Base-by-base conservation (phyloP, 768 basidiomycete species). In the Kwoniella newhampshirensis region DNA sequence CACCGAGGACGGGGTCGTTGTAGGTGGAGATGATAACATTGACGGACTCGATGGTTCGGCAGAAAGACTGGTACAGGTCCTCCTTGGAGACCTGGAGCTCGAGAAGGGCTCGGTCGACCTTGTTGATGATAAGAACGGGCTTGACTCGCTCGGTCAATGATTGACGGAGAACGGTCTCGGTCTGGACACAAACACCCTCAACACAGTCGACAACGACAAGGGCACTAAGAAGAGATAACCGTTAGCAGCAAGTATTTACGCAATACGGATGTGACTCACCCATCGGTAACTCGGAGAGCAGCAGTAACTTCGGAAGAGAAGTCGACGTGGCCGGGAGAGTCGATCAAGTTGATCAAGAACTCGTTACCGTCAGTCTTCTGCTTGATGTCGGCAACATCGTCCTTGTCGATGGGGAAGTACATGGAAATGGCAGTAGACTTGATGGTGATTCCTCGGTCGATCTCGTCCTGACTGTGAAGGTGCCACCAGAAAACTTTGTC, bases 291-390 rank as follows among this genome's bases (percentile, higher is more conserved):
- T 81, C 96, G 96, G 76, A 99, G 91, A 65, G 96, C 96, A 61
- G 96, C 96, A 2, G 96, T 99, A 71, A 99, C 96, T 80, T 99
- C 96, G 50, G 96, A 98, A 30, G 96, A 99, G 83, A 99, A 99
- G 79, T 99, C 96, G 79, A 99, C 96, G 85, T 99, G 96, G 72
- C 96, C 96, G 51, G 96, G 96, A 7, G 93, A 97, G 78, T 99
- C 96, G 82, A 99, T 98, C 81, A 99, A 81, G 81, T 99, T 99
- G 83, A 99, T 97, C 84, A 99, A 85, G 84, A 99, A 99, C 78
- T 97, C 91, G 76, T 85, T 82, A 64, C 92, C 91, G 0, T 85
- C 84, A 40, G 92, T 96, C 81, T 97, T 91, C 82, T 99, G 94
- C 78, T 89, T 87, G 79, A 99, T 87, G 54, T 86, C 81, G 9